A percentile compares a stretch with the other conserved stretches of the same genome.
These are phyloP conservation scores for Eremothecium sinecaudum DNA, from an alignment of 1,139 yeast species.

Conservation along the genomic window DNA sequence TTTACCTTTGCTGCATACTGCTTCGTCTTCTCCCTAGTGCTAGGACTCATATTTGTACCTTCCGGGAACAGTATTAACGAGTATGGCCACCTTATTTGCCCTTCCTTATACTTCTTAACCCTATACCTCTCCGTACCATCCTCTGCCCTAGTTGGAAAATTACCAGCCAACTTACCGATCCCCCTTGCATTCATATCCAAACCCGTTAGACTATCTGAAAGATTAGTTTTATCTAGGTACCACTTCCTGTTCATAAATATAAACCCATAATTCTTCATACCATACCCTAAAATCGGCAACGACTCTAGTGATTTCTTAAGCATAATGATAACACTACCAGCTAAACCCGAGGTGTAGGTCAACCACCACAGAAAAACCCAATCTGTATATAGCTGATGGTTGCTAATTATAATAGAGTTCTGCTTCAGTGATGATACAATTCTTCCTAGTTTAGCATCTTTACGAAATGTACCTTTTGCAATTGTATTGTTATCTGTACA, in stretches of 20 bases:
- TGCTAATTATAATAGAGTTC: constrained; percentile 41
- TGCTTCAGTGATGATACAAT: constrained; percentile 18
- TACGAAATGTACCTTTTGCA: constrained; percentile 21
- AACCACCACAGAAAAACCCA: constrained; percentile 94
- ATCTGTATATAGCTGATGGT: constrained; percentile 91
- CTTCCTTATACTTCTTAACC: constrained; percentile 34
- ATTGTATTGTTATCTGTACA: constrained; percentile 25
- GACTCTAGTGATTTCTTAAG: constrained; percentile 67
- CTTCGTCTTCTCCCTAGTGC: constrained; percentile 51
- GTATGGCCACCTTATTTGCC: constrained; percentile 35
- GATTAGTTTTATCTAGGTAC: constrained; percentile 57
- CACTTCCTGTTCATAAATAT: constrained; percentile 73
- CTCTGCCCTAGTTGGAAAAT: constrained; percentile 22
- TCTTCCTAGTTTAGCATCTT: constrained; percentile 16
- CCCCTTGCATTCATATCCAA: constrained; percentile 44
- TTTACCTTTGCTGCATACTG: constrained; percentile 47
- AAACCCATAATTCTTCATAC: constrained; percentile 74
- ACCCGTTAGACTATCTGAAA: constrained; percentile 47
- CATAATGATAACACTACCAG: constrained; percentile 60
- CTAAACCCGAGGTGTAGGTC: constrained; percentile 55
- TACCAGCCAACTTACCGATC: constrained; percentile 45
- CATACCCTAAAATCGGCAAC: constrained; percentile 76
- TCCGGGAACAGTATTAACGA: constrained; percentile 76
- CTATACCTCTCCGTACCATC: constrained; percentile 31
- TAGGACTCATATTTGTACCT: constrained; percentile 76